phyloP scores from a whole-genome alignment of 306 rosid genomes.

The Cucurbita argyrosperma region DNA sequence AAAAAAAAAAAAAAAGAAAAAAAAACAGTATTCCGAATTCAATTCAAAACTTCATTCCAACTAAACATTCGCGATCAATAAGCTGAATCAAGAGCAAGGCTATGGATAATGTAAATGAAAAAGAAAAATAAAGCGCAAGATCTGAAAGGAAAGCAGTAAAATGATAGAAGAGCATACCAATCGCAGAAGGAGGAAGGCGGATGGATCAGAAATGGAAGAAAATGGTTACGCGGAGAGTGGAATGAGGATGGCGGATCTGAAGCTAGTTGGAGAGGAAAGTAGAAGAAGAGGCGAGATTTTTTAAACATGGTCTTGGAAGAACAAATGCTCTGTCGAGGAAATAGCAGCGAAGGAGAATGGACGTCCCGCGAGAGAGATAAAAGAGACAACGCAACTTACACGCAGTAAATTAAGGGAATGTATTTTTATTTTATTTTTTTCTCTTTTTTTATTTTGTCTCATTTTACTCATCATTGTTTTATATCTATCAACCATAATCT shows the following conservation, averaged over 20 bases:
- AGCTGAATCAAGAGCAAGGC: neutral
- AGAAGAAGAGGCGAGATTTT: neutral
- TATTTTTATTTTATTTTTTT: neutral
- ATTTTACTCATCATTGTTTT: too few species aligned
- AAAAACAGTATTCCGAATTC: neutral
- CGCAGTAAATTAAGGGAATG: conserved; percentile 1
- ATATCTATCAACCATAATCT: too few species aligned
- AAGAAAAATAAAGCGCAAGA: neutral
- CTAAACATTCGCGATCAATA: neutral
- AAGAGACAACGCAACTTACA: conserved; percentile 3
- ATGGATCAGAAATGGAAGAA: neutral
- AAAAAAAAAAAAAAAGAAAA: neutral
- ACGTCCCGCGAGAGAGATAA: neutral
- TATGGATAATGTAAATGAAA: neutral
- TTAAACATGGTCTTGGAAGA: neutral
- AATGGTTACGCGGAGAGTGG: neutral
- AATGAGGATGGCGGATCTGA: conserved; percentile 7
- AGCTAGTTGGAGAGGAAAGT: conserved; percentile 1
- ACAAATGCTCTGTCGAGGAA: neutral
- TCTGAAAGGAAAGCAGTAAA: neutral
- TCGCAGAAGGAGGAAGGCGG: neutral
- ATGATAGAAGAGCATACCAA: neutral
- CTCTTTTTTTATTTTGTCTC: too few species aligned
- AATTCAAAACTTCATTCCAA: neutral
- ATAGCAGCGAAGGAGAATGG: neutral